A percentile compares a stretch with the other conserved stretches of the same genome.
phyloP scores from a whole-genome alignment of 495 filamentous ascomycete genomes.

The Poronia punctata region DNA sequence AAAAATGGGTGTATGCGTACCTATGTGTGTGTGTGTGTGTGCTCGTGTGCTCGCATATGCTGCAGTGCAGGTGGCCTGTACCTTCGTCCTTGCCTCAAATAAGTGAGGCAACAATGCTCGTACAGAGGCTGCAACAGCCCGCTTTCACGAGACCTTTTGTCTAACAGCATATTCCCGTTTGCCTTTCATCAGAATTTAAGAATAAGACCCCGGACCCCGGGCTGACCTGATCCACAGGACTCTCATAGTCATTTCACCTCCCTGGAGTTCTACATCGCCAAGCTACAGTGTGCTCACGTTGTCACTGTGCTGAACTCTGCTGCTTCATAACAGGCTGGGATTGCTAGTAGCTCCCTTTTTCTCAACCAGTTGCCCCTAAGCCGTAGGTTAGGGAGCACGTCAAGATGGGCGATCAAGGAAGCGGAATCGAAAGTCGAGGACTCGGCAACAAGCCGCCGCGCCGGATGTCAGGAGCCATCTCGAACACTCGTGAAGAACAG shows the following conservation, averaged over 20 bases:
- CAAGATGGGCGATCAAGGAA: constrained; percentile 41
- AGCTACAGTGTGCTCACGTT: no score
- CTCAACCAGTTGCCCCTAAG: no score
- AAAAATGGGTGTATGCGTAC: no score
- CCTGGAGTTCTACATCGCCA: constrained; percentile 1
- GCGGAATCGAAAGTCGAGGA: constrained; percentile 30
- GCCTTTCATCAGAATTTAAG: constrained; percentile 9
- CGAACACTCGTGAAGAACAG: constrained; percentile 24
- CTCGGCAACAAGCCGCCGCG: constrained; percentile 38
- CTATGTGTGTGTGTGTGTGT: no score
- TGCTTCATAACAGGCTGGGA: no score
- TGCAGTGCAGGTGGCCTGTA: no score
- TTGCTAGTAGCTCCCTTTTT: no score
- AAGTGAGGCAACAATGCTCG: constrained; percentile 9
- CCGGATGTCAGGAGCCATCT: constrained; percentile 24
- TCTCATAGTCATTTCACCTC: constrained; percentile 1
- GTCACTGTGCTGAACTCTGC: no score
- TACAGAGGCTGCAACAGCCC: constrained; percentile 18
- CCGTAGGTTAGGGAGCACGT: constrained; percentile 1
- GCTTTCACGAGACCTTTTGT: constrained; percentile 38
- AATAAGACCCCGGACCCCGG: no score
- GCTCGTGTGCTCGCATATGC: no score
- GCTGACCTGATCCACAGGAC: constrained; percentile 6
- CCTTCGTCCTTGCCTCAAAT: constrained; percentile 8
- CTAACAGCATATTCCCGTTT: constrained; percentile 26